phyloP scores from a whole-genome alignment of 106 monocot species.

The Agapanthus africanus region DNA sequence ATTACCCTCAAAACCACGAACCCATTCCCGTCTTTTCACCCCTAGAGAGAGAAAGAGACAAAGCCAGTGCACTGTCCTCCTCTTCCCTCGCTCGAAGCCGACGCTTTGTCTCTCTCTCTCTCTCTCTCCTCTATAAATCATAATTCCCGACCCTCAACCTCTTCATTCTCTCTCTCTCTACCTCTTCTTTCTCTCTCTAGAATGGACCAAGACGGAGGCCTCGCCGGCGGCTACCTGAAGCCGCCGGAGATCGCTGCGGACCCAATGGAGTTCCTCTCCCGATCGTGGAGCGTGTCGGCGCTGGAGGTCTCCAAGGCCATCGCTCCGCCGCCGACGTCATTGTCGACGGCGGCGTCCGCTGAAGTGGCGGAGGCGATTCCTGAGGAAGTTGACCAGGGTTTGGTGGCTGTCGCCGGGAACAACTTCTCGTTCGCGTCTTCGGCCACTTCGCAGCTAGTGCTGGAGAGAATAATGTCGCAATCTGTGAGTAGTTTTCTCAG shows the following conservation, averaged over 20 bases:
- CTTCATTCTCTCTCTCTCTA: background rate
- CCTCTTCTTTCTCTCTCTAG: background rate
- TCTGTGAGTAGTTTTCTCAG: slow-evolving; percentile 41
- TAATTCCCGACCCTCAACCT: background rate
- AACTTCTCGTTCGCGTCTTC: slow-evolving; percentile 57
- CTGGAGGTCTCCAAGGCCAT: slow-evolving; percentile 30
- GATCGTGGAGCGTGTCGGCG: slow-evolving; percentile 52
- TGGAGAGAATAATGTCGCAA: slow-evolving; percentile 75
- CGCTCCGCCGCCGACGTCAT: background rate
- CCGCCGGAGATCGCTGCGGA: slow-evolving; percentile 34
- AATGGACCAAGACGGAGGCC: background rate
- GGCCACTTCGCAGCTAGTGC: slow-evolving; percentile 63
- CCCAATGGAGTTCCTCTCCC: slow-evolving; percentile 66
- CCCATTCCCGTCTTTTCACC: background rate
- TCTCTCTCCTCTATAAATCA: background rate
- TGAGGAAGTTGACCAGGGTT: slow-evolving; percentile 10
- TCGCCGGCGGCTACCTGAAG: background rate
- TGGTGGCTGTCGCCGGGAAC: slow-evolving; percentile 23
- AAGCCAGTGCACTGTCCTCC: background rate
- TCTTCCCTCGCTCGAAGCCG: slow-evolving; percentile 2
- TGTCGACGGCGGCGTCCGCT: background rate
- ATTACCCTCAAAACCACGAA: background rate
- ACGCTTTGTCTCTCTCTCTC: slow-evolving; percentile 2
- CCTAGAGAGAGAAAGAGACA: background rate
- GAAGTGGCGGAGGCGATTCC: slow-evolving; percentile 16